These are phyloP conservation scores for Fallopia convolvulus DNA, from an alignment of 148 eudicot genomes.

Conservation along the genomic window DNA sequence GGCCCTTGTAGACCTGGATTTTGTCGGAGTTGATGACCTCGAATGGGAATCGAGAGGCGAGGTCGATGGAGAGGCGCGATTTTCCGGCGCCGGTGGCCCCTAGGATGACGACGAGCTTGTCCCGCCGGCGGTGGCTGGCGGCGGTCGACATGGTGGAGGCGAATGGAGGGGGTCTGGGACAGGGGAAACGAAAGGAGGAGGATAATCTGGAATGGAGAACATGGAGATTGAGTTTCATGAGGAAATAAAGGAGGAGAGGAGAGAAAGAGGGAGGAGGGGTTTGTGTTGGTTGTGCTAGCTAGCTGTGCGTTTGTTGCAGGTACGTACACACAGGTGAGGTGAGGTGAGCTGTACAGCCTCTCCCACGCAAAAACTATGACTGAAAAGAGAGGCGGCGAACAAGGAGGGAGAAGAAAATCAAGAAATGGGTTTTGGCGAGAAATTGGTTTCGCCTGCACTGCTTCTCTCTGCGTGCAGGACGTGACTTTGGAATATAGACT, in stretches of 20 bases:
- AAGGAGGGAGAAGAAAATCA: too few species aligned
- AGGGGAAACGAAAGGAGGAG: not conserved
- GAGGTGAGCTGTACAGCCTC: too few species aligned
- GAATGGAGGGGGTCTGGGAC: not conserved
- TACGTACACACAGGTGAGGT: not conserved
- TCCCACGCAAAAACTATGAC: too few species aligned
- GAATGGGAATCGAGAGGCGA: constrained; percentile 25
- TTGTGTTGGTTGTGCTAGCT: not conserved
- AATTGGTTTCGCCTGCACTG: too few species aligned
- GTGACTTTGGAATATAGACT: too few species aligned
- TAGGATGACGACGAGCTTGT: constrained; percentile 41
- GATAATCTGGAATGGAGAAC: not conserved
- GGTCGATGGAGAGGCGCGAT: constrained; percentile 39
- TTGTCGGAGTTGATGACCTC: constrained; percentile 52
- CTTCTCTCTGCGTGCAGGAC: too few species aligned
- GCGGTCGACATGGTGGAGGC: not conserved
- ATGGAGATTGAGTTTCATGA: not conserved
- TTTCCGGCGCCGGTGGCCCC: constrained; percentile 62
- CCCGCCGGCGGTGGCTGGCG: constrained; percentile 12
- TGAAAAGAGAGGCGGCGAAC: too few species aligned
- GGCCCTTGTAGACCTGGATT: constrained; percentile 46
- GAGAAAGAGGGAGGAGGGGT: not conserved
- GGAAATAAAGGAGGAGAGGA: too few species aligned
- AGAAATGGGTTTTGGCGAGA: too few species aligned
- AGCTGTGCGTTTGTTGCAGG: not conserved